A percentile compares a stretch with the other conserved stretches of the same genome.
Evolutionary conservation across 768 basidiomycete genomes (phyloP).

Genomic region (Leccinum longicurvipes): DNA sequence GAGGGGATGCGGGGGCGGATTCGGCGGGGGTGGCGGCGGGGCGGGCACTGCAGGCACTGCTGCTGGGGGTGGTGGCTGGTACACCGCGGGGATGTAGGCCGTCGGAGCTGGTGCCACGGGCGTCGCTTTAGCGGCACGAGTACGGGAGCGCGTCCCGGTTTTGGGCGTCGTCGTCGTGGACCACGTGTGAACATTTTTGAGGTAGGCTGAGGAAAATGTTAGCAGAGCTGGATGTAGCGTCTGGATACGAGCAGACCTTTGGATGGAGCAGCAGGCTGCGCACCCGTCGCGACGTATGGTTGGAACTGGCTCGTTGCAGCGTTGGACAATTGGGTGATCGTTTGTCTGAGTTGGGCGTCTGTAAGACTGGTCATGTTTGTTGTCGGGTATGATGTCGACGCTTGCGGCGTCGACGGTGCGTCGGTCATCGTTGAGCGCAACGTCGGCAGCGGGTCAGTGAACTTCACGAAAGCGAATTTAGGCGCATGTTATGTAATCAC

Average conservation of each 20-base stretch:
- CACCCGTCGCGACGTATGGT: constrained; percentile 30
- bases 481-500: constrained; percentile 28
- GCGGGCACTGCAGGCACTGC: constrained; percentile 26
- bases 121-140: constrained; percentile 35
- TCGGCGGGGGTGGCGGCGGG: constrained; percentile 36
- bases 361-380: constrained; percentile 46
- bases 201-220: constrained; percentile 42
- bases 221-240: constrained; percentile 12
- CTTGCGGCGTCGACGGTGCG: constrained; percentile 15
- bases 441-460: background rate
- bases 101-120: constrained; percentile 37
- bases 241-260: constrained; percentile 22
- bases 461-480: background rate
- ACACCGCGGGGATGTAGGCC: constrained; percentile 36
- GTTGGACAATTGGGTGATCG: constrained; percentile 50
- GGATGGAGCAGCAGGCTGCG: constrained; percentile 26
- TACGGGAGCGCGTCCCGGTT: constrained; percentile 39
- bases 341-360: constrained; percentile 61
- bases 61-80: constrained; percentile 34
- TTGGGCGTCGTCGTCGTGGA: constrained; percentile 51
- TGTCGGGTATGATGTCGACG: constrained; percentile 32
- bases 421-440: constrained; percentile 24
- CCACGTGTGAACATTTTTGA: constrained; percentile 71
- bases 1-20: constrained; percentile 54
- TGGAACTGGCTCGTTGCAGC: constrained; percentile 38